These are phyloP conservation scores for Martiniozyma asiatica DNA, from an alignment of 1,139 yeast species.

Conservation along the genomic window DNA sequence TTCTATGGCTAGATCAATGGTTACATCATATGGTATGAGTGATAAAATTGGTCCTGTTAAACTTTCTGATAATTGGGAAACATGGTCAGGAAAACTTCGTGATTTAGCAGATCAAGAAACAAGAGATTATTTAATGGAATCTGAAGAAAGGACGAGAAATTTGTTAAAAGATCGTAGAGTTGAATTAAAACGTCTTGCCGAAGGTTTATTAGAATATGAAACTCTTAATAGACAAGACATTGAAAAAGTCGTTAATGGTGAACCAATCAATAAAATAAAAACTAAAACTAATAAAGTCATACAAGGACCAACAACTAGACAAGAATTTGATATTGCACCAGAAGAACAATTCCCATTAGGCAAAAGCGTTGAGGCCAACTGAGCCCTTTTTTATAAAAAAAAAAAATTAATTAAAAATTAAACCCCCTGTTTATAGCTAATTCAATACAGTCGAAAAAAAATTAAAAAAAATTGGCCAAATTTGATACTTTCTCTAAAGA, in stretches of 20 bases:
- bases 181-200: conserved; percentile 84
- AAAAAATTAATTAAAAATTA: too few relatives aligned
- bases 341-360: conserved; percentile 18
- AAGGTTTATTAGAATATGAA: conserved; percentile 89
- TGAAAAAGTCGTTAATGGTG: conserved; percentile 75
- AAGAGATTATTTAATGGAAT: conserved; percentile 54
- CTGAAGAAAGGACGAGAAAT: conserved; percentile 71
- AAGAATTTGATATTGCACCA: conserved; percentile 23
- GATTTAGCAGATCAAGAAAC: conserved; percentile 92
- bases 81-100: conserved; percentile 83
- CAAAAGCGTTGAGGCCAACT: conserved; percentile 10
- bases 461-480: too few relatives aligned
- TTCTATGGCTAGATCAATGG: conserved; percentile 91
- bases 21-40: conserved; percentile 93
- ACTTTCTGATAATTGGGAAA: conserved; percentile 80
- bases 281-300: conserved; percentile 69
- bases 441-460: not conserved
- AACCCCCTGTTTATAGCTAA: too few relatives aligned
- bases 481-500: too few relatives aligned
- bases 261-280: conserved; percentile 53
- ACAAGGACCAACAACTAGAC: conserved; percentile 27
- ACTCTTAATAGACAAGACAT: conserved; percentile 87
- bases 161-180: conserved; percentile 46
- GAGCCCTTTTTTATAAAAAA: too few relatives aligned
- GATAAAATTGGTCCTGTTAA: conserved; percentile 87